Percentiles rank a stretch among this genome's conserved stretches.
phyloP scores from a whole-genome alignment of 1,284 basidiomycete genomes.

The Pascua guehoae region DNA sequence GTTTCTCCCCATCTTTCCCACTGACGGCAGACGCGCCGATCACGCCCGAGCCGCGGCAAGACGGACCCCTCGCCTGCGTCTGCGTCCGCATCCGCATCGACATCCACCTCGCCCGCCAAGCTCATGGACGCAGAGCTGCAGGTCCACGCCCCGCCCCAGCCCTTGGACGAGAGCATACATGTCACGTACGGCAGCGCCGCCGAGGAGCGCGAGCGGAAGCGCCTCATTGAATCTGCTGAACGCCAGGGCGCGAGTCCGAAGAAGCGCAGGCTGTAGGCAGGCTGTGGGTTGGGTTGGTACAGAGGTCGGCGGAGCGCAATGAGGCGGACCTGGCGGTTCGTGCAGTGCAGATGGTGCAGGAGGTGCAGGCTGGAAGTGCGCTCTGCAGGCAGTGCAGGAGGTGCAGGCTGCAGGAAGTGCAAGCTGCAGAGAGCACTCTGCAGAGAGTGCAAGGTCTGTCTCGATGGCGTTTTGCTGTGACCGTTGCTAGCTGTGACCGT shows the following conservation, averaged over 20 bases:
- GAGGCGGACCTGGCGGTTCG: background rate
- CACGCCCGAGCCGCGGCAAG: no score
- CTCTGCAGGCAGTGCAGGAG: background rate
- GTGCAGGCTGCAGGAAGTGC: background rate
- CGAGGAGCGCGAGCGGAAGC: slow-evolving; percentile 32
- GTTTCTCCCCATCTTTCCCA: no score
- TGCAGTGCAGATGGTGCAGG: no score
- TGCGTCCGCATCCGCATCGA: background rate
- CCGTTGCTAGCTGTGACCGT: no score
- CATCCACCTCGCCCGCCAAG: background rate
- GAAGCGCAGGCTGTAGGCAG: slow-evolving; percentile 7
- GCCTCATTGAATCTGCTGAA: slow-evolving; percentile 30
- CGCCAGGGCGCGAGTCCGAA: slow-evolving; percentile 9
- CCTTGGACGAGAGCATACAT: slow-evolving; percentile 31
- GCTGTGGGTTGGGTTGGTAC: background rate
- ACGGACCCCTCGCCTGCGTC: background rate
- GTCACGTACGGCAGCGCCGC: slow-evolving; percentile 35
- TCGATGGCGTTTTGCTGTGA: no score
- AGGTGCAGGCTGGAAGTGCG: background rate
- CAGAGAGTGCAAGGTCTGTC: no score
- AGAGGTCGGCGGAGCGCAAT: background rate
- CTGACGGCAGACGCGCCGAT: background rate
- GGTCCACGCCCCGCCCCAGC: no score
- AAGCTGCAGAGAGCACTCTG: no score
- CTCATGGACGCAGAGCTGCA: no score